Percentiles rank a stretch among this genome's conserved stretches.
phyloP scores from a whole-genome alignment of 345 rosid genomes.

The Laguncularia racemosa region DNA sequence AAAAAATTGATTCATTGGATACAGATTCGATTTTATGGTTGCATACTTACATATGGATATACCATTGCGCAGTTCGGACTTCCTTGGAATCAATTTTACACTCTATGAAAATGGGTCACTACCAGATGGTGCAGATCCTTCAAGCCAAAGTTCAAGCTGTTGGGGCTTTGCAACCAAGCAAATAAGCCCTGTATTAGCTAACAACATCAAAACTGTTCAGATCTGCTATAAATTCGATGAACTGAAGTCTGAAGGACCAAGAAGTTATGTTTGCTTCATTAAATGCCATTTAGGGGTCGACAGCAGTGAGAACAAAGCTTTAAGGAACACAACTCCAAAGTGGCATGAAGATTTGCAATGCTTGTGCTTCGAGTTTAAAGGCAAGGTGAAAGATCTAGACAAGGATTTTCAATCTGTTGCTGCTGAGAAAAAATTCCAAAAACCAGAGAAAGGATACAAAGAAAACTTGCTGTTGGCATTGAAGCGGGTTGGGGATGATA shows the following conservation, averaged over 20 bases:
- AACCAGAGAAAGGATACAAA: too few species aligned
- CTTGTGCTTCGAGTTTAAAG: too few species aligned
- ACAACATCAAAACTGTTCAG: conserved; percentile 44
- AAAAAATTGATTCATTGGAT: background rate
- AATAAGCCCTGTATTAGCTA: conserved; percentile 47
- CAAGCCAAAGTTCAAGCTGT: too few species aligned
- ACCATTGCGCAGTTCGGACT: conserved; percentile 52
- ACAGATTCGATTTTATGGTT: background rate
- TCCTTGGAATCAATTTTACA: conserved; percentile 79
- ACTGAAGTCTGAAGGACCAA: conserved; percentile 77
- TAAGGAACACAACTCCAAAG: too few species aligned
- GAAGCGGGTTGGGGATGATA: too few species aligned
- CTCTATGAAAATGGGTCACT: conserved; percentile 78
- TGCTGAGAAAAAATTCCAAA: too few species aligned
- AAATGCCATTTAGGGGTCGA: conserved; percentile 22
- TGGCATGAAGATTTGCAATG: too few species aligned
- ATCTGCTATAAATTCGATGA: conserved; percentile 72
- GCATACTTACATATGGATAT: background rate
- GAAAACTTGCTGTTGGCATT: too few species aligned
- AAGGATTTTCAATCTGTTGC: too few species aligned
- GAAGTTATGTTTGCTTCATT: conserved; percentile 65
- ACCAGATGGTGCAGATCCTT: conserved; percentile 50
- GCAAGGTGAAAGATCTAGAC: too few species aligned
- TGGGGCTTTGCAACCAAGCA: conserved; percentile 47
- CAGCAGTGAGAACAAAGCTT: too few species aligned